A percentile compares a stretch with the other conserved stretches of the same genome.
Conservation (phyloP, 2,329 filamentous ascomycete species). For the Bipolaris bicolor region DNA sequence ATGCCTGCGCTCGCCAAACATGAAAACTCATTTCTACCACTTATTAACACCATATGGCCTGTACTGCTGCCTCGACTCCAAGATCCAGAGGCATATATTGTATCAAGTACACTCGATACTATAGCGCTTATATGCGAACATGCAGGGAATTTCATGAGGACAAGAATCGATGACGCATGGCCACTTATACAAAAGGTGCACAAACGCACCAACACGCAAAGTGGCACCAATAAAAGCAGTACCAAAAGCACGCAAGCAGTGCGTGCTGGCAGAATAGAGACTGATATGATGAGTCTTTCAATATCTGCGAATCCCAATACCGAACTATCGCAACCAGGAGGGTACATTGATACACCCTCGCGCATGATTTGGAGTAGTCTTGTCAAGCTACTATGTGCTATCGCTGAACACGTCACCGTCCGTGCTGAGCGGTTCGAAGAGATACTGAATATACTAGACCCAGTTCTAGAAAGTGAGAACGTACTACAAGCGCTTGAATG, state of each 20-base stretch:
- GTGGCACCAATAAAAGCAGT: slow-evolving; percentile 1
- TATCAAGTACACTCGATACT: slow-evolving; percentile 71
- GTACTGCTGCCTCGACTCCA: slow-evolving; percentile 72
- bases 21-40: slow-evolving; percentile 82
- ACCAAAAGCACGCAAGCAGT: slow-evolving; percentile 4
- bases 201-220: slow-evolving; percentile 23
- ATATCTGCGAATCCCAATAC: slow-evolving; percentile 1
- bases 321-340: slow-evolving; percentile 18
- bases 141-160: slow-evolving; percentile 81
- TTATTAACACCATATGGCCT: slow-evolving; percentile 91
- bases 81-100: slow-evolving; percentile 71
- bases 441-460: slow-evolving; percentile 66
- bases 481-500: slow-evolving; percentile 65
- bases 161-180: slow-evolving; percentile 78
- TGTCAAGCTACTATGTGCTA: slow-evolving; percentile 62
- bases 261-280: slow-evolving; percentile 10
- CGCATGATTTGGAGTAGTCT: slow-evolving; percentile 69
- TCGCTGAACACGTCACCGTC: slow-evolving; percentile 69
- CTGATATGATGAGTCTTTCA: slow-evolving; percentile 9
- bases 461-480: slow-evolving; percentile 49
- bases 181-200: slow-evolving; percentile 52
- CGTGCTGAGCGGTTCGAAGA: slow-evolving; percentile 74
- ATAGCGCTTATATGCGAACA: slow-evolving; percentile 71
- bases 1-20: slow-evolving; percentile 74
- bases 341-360: slow-evolving; percentile 62